These are phyloP conservation scores for Lodderomyces elongisporus DNA, from an alignment of 1,139 yeast genomes.

Conservation along the genomic window DNA sequence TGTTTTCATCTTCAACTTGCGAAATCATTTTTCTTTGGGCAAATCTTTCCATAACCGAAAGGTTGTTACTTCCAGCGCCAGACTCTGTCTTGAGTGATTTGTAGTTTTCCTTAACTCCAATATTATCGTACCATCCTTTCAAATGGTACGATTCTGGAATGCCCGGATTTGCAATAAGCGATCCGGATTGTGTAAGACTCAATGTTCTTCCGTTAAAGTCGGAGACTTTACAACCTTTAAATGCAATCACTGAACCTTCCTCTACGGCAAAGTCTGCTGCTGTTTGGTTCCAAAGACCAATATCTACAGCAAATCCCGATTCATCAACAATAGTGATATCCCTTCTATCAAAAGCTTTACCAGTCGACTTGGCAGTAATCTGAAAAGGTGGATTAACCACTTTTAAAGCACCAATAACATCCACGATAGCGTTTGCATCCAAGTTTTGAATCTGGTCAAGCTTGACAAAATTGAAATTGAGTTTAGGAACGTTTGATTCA, in stretches of 20 bases:
- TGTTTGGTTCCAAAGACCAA: constrained; percentile 87
- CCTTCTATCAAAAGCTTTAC: constrained; percentile 88
- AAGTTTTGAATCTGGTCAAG: constrained; percentile 60
- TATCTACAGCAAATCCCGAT: constrained; percentile 65
- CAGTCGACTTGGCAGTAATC: constrained; percentile 87
- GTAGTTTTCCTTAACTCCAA: constrained; percentile 61
- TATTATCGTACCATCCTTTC: constrained; percentile 92
- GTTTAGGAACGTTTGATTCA: constrained; percentile 60
- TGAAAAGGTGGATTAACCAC: constrained; percentile 70
- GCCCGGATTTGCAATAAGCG: constrained; percentile 77
- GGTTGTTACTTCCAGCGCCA: constrained; percentile 22
- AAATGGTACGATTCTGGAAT: constrained; percentile 79
- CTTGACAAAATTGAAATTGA: constrained; percentile 71
- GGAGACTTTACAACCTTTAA: constrained; percentile 84
- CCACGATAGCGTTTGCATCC: constrained; percentile 71
- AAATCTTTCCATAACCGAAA: constrained; percentile 25
- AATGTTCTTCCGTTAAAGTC: constrained; percentile 87
- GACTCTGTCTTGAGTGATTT: constrained; percentile 46
- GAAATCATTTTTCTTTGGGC: constrained; percentile 59
- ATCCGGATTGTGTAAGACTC: constrained; percentile 75
- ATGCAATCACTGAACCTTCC: constrained; percentile 85
- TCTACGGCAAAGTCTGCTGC: constrained; percentile 72
- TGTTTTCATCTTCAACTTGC: constrained; percentile 59
- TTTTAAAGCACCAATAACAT: constrained; percentile 82
- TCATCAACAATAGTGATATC: constrained; percentile 85